Base-by-base conservation (phyloP, 179 eudicot species). In the Actinidia chinensis region DNA sequence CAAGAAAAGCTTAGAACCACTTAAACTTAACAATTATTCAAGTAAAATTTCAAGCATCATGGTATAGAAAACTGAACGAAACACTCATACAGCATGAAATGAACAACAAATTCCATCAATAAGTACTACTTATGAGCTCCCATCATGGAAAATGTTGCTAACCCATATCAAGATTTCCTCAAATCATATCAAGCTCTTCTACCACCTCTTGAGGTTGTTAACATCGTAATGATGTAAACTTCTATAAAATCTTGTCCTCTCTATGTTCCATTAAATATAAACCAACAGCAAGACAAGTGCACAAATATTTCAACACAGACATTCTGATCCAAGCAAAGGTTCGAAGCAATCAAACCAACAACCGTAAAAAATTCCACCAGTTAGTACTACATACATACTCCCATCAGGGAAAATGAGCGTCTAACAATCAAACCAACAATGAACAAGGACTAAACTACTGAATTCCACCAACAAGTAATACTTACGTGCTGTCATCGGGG, bases 151-250 rank as follows among this genome's bases (percentile, higher is more conserved):
- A 79, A 93, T 68, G 79, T 73, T 90, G 96, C 98, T 93, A 69
- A 89, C 92, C 98, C 98, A 93, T 8, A 25, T 84, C 81, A 93
- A 78, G 80, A 92, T 88, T 89, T 93, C 98, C 86, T 93, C 98
- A 85, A 87, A 88, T 72, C 94, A 36, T 81, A 84, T 93, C 98
- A 74, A 93, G 80, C 70, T 91, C 98, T 77, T 93, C 97, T 76
- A 93, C 80, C 8, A 88, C 93, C 40, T 36, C 40, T 36, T 36
- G 40, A 36, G 40, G 40, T 36, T 36, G 40, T 36, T 36, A 36
- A 36, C 40, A 36, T 36, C 40, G 40, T 36, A 36, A 36, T 36
- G 40, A 36, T 36, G 40, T 15, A 52, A 52, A 52, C 58, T 48
- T 48, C 3, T 48, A 48, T 48, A 48, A 8, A 5, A 23, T 20